Conservation (phyloP, 2,329 filamentous ascomycete genomes). For the Plenodomus tracheiphilus region DNA sequence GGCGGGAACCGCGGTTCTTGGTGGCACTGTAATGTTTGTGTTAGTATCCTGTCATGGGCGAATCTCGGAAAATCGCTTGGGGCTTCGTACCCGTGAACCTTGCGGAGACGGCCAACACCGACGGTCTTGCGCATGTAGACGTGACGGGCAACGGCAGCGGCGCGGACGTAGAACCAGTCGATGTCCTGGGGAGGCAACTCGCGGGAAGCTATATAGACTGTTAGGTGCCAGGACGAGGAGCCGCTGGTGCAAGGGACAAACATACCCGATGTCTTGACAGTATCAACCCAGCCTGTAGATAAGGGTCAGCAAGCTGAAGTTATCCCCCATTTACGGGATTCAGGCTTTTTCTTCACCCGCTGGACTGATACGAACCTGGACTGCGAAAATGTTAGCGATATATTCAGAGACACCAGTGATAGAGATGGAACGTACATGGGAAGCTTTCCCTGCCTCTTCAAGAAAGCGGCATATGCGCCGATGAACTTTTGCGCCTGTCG, state of each 20-base stretch:
- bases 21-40: slow-evolving; percentile 52
- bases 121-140: slow-evolving; percentile 99
- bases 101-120: slow-evolving; percentile 95
- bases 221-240: slow-evolving; percentile 15
- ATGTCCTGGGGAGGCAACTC: slow-evolving; percentile 97
- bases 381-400: slow-evolving; percentile 30
- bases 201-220: slow-evolving; percentile 66
- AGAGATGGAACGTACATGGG: slow-evolving; percentile 58
- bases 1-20: slow-evolving; percentile 94
- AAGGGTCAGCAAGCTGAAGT: slow-evolving; percentile 49
- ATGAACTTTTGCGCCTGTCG: slow-evolving; percentile 85
- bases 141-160: slow-evolving; percentile 93
- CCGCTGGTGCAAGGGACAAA: slow-evolving; percentile 1
- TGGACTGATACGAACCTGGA: slow-evolving; percentile 67
- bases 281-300: slow-evolving; percentile 93
- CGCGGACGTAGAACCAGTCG: slow-evolving; percentile 92
- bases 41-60: slow-evolving; percentile 9
- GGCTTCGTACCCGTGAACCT: slow-evolving; percentile 70
- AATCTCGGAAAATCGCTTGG: background rate
- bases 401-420: background rate
- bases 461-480: slow-evolving; percentile 79
- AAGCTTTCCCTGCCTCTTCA: slow-evolving; percentile 94
- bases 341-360: slow-evolving; percentile 50
- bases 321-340: slow-evolving; percentile 60
- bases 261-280: slow-evolving; percentile 85